phyloP scores from a whole-genome alignment of 2,329 filamentous ascomycete genomes.

The Colletotrichum liaoningense region DNA sequence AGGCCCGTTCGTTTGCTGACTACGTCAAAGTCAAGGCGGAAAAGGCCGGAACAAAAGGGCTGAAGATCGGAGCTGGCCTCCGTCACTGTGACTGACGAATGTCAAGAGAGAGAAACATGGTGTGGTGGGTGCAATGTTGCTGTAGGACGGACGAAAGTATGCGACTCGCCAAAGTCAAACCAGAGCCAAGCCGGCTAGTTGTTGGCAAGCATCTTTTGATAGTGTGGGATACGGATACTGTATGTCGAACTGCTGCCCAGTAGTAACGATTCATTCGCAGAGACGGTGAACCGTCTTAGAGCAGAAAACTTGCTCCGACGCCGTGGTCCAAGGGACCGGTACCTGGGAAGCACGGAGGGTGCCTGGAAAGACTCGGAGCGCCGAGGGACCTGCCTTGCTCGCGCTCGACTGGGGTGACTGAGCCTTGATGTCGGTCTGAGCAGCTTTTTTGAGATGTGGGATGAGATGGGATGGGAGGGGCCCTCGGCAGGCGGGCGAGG shows the following conservation, averaged over 20 bases:
- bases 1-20: constrained; percentile 10
- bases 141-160: not conserved
- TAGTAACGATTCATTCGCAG: not conserved
- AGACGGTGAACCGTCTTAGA: not conserved
- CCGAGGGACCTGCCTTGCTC: constrained; percentile 13
- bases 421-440: constrained; percentile 8
- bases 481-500: not conserved
- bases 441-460: constrained; percentile 10
- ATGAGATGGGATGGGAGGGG: constrained; percentile 32
- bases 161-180: constrained; percentile 12
- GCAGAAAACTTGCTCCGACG: not conserved
- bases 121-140: not conserved
- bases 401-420: constrained; percentile 11
- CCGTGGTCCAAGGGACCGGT: constrained; percentile 29
- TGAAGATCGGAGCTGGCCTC: constrained; percentile 4
- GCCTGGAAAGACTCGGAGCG: not conserved
- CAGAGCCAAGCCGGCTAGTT: constrained; percentile 4
- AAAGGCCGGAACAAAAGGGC: not conserved
- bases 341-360: not conserved
- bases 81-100: not conserved
- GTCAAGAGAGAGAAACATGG: not conserved
- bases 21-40: constrained; percentile 22
- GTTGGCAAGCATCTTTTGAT: not conserved
- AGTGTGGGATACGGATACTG: not conserved
- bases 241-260: not conserved